Conservation (phyloP, 306 rosid genomes). For the Nissolia schottii region DNA sequence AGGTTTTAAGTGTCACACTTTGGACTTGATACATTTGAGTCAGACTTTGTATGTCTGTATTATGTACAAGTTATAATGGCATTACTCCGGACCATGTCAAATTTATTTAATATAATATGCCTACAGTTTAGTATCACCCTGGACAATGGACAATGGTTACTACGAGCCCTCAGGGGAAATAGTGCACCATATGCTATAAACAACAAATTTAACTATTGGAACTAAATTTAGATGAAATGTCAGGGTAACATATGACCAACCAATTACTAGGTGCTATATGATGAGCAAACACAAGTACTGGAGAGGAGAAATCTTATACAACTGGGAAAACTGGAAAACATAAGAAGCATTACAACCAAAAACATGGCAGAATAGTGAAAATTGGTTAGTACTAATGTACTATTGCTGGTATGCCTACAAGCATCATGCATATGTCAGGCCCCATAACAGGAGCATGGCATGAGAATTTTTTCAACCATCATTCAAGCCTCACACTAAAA, state of each 20-base stretch:
- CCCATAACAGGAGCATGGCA: background rate
- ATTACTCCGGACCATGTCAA: background rate
- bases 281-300: background rate
- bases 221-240: background rate
- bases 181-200: background rate
- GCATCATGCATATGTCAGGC: background rate
- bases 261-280: background rate
- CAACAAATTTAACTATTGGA: background rate
- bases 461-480: background rate
- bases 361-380: background rate
- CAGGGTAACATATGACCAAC: background rate
- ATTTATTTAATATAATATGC: background rate
- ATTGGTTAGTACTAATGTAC: background rate
- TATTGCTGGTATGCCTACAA: background rate
- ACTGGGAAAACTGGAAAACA: background rate
- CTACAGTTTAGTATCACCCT: background rate
- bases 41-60: background rate
- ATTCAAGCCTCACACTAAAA: background rate
- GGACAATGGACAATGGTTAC: background rate
- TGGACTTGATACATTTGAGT: background rate
- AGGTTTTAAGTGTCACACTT: background rate
- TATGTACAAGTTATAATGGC: background rate
- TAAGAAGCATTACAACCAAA: background rate
- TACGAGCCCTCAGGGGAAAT: background rate
- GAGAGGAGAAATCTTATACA: background rate